Conservation (phyloP, 140 eudicot genomes). For the Cichorium intybus region DNA sequence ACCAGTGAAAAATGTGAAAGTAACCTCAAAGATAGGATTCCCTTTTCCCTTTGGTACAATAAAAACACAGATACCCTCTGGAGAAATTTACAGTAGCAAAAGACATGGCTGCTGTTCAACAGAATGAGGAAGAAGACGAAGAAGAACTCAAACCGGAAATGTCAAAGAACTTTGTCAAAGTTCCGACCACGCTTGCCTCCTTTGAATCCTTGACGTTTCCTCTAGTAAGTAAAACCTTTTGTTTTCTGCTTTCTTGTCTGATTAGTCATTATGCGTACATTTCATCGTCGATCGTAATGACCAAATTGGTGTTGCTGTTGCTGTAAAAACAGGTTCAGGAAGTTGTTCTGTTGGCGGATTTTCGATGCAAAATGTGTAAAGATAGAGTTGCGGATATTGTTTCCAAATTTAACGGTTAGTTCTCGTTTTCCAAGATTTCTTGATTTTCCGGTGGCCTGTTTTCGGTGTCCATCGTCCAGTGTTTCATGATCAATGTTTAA, state of each 20-base stretch:
- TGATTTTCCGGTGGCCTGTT: background rate
- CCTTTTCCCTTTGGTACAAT: constrained; percentile 11
- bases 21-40: constrained; percentile 34
- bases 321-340: constrained; percentile 56
- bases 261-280: background rate
- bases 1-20: constrained; percentile 12
- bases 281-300: background rate
- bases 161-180: constrained; percentile 26
- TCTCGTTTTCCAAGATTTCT: background rate
- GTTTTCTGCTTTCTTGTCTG: background rate
- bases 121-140: constrained; percentile 11
- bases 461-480: background rate
- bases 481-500: background rate
- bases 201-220: constrained; percentile 72
- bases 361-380: constrained; percentile 57
- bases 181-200: constrained; percentile 58
- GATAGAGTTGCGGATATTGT: constrained; percentile 63
- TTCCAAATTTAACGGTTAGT: constrained; percentile 65
- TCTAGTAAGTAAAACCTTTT: constrained; percentile 31
- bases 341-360: constrained; percentile 76
- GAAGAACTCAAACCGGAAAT: constrained; percentile 3
- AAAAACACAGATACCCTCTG: constrained; percentile 24
- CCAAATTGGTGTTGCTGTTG: background rate
- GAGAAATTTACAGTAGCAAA: constrained; percentile 1
- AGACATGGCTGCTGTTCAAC: constrained; percentile 22